Evolutionary conservation across 208 protist species (phyloP), one percentile per base, ranked within the genome.

Genomic region (Leishmania major): DNA sequence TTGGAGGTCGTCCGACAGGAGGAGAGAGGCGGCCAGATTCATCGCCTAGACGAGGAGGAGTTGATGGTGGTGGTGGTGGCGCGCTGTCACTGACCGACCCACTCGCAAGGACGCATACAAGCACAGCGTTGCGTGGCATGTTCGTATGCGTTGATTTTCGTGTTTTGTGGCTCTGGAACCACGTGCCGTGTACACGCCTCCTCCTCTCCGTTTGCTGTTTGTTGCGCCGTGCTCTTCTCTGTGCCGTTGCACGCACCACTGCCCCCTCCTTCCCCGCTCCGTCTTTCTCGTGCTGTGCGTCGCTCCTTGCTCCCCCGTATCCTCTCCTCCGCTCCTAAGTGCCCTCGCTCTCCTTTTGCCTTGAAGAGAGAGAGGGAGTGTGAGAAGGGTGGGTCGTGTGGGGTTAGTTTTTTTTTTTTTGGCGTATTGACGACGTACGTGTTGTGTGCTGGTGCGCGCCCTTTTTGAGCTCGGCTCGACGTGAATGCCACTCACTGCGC

Each of bases 401-500:
- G 60, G n/a, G 60, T 22, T 6, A 8, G 62, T 13, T 19, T n/a
- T n/a, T n/a, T n/a, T n/a, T n/a, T n/a, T n/a, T n/a, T 71, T 49
- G 31, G 10, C 5, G 45, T n/a, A n/a, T n/a, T 35, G 4, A 47
- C 19, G 1, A 73, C 10, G 49, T 72, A 43, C 35, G 17, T 17
- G 37, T 73, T 45, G 7, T 73, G 69, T 53, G 37, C n/a, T 19
- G 31, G 35, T 7, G 66, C 35, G 43, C 69, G 15, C 69, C 37
- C 10, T 53, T 51, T 51, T 17, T 17, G 40, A 19, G 69, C n/a
- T 19, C 25, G 43, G 69, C 22, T 31, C 43, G 43, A 71, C 60
- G 64, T 80, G 78, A 75, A 86, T 86, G 82, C 40, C 59, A 43
- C 47, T 69, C 3, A 45, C 77, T 60, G 53, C 78, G 51, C 59